Conservation (phyloP, 1,139 yeast genomes). For the Yamadazyma mexicana region DNA sequence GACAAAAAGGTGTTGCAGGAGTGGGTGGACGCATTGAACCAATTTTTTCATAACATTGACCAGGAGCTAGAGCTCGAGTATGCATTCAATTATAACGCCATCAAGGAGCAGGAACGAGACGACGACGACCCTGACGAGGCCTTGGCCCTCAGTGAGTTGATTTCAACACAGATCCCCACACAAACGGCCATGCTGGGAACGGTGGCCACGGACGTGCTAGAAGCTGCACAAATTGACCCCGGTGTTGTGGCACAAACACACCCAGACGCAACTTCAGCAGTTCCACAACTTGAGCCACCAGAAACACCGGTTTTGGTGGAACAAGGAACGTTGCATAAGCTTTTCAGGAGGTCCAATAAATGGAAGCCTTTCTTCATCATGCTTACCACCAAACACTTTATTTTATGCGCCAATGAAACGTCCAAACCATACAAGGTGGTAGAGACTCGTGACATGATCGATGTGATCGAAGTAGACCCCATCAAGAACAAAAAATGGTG, state of each 20-base stretch:
- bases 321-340: background rate
- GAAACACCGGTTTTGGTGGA: constrained; percentile 1
- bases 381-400: constrained; percentile 1
- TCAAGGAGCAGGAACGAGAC: background rate
- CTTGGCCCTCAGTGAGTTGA: too few species aligned
- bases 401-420: background rate
- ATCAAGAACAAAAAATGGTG: constrained; percentile 45
- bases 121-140: background rate
- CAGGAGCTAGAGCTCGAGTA: background rate
- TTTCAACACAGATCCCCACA: too few species aligned
- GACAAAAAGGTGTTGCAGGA: constrained; percentile 30
- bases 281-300: too few species aligned
- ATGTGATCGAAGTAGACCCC: constrained; percentile 55
- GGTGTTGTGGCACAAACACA: background rate
- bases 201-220: background rate
- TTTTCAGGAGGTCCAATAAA: background rate
- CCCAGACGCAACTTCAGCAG: too few species aligned
- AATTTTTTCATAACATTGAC: constrained; percentile 18
- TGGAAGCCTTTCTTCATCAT: constrained; percentile 3
- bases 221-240: background rate
- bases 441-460: constrained; percentile 39
- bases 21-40: constrained; percentile 42
- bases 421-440: constrained; percentile 15
- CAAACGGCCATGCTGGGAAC: too few species aligned
- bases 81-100: background rate